These are phyloP conservation scores for Kwoniella mangroviensis DNA, from an alignment of 768 basidiomycete species.

Conservation along the genomic window DNA sequence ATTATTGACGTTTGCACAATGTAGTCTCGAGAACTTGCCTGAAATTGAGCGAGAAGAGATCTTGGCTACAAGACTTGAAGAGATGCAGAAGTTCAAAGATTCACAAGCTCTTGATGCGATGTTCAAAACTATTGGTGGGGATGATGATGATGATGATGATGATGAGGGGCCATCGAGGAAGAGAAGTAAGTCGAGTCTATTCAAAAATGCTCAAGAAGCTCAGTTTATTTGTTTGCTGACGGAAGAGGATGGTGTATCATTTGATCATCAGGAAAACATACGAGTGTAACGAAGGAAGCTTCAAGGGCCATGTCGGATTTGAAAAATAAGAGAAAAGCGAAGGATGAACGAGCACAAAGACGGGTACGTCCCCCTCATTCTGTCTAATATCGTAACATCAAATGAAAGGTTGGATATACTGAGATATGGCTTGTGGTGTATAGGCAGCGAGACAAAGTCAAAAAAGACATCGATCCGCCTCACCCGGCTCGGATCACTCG, in stretches of 20 bases:
- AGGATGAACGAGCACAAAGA: conserved; percentile 74
- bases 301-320: conserved; percentile 64
- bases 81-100: conserved; percentile 76
- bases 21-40: conserved; percentile 75
- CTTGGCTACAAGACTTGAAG: conserved; percentile 76
- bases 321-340: conserved; percentile 82
- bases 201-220: too few relatives aligned
- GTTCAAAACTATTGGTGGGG: conserved; percentile 49
- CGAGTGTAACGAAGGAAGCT: conserved; percentile 57
- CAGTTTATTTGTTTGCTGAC: not conserved
- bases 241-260: not conserved
- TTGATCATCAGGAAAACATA: conserved; percentile 68
- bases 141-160: conserved; percentile 49
- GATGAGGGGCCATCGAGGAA: conserved; percentile 64
- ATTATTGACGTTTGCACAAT: not conserved
- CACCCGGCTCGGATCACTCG: conserved; percentile 84
- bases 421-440: conserved; percentile 48
- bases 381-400: not conserved
- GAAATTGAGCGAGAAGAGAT: conserved; percentile 90
- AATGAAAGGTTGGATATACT: conserved; percentile 13
- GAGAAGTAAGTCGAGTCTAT: conserved; percentile 68
- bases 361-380: conserved; percentile 63
- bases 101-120: conserved; percentile 74
- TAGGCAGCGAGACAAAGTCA: conserved; percentile 68
- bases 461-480: conserved; percentile 62